Evolutionary conservation across 495 filamentous ascomycete species (phyloP).

Genomic region (Peziza echinospora): DNA sequence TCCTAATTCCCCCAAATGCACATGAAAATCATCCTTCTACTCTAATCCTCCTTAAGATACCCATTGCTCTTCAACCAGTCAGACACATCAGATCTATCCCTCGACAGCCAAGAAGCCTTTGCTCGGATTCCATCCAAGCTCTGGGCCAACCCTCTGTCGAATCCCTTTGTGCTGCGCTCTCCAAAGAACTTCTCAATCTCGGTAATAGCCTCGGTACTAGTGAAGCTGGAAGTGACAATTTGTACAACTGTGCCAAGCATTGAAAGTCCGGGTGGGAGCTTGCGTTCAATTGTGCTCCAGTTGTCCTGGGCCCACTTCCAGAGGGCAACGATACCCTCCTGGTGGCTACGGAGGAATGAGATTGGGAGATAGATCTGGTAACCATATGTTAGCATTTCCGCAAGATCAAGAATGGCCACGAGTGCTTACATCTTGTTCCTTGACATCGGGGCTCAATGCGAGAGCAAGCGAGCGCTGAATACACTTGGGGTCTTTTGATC

Average conservation of each 20-base stretch:
- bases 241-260: constrained; percentile 75
- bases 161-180: constrained; percentile 56
- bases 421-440: constrained; percentile 53
- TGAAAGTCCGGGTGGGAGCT: constrained; percentile 53
- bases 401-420: too few relatives aligned
- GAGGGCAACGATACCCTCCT: constrained; percentile 55
- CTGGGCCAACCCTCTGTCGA: constrained; percentile 38
- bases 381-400: too few relatives aligned
- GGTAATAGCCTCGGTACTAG: constrained; percentile 46
- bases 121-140: constrained; percentile 38
- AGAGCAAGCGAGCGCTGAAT: constrained; percentile 61
- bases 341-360: constrained; percentile 52
- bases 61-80: constrained; percentile 29
- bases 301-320: constrained; percentile 70
- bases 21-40: constrained; percentile 2
- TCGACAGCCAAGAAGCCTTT: constrained; percentile 36
- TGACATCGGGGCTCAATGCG: constrained; percentile 61
- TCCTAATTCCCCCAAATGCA: not conserved
- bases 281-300: constrained; percentile 61
- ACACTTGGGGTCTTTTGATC: constrained; percentile 51
- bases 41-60: constrained; percentile 6
- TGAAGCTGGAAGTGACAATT: constrained; percentile 67
- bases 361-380: constrained; percentile 69
- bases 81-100: constrained; percentile 34
- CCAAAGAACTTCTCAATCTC: constrained; percentile 64